These are phyloP conservation scores for Xerocomellus intermedius DNA, from an alignment of 768 basidiomycete genomes.

Conservation along the genomic window DNA sequence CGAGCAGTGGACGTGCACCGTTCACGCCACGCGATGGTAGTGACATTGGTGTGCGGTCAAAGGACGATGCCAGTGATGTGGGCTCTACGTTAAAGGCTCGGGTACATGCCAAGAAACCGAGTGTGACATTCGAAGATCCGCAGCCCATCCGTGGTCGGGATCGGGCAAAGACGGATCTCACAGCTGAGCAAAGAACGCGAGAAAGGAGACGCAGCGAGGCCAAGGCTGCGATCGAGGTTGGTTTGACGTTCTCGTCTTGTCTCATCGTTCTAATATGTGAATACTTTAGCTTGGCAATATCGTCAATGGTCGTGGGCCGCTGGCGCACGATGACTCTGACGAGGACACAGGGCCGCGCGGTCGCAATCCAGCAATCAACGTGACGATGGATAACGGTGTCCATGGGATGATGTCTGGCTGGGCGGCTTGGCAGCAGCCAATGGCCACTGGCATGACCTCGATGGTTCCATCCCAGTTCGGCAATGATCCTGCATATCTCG, in stretches of 20 bases:
- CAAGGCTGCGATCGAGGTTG: conserved; percentile 84
- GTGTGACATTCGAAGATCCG: conserved; percentile 69
- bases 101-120: conserved; percentile 51
- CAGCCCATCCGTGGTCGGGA: conserved; percentile 31
- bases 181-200: conserved; percentile 55
- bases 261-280: conserved; percentile 4
- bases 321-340: conserved; percentile 49
- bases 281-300: conserved; percentile 74
- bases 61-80: conserved; percentile 22
- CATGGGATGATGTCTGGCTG: conserved; percentile 36
- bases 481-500: conserved; percentile 58
- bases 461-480: conserved; percentile 42
- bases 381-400: conserved; percentile 35
- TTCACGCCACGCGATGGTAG: conserved; percentile 80
- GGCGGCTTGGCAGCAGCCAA: conserved; percentile 29
- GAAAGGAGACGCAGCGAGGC: conserved; percentile 80
- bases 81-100: conserved; percentile 30
- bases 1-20: conserved; percentile 73
- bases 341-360: conserved; percentile 34
- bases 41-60: conserved; percentile 41
- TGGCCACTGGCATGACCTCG: conserved; percentile 21
- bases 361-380: conserved; percentile 34
- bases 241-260: background rate
- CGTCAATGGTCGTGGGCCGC: conserved; percentile 72
- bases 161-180: conserved; percentile 29